Evolutionary conservation across 140 eudicot genomes (phyloP).

Genomic region (Cichorium intybus): DNA sequence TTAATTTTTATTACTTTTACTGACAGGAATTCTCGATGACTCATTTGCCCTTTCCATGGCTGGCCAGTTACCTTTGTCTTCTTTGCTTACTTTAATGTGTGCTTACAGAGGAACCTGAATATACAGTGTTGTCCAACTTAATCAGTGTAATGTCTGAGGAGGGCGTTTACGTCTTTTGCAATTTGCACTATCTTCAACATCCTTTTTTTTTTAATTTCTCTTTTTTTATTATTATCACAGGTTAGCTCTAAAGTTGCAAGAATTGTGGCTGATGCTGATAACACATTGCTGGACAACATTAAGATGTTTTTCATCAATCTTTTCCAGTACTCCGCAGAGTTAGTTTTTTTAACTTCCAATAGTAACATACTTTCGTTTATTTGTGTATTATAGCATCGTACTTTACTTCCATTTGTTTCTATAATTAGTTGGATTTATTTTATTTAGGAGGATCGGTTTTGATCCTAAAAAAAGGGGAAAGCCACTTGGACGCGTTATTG

Average conservation of each 20-base stretch:
- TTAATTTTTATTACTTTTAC: background rate
- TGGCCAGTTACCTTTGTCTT: slow-evolving; percentile 69
- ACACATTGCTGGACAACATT: slow-evolving; percentile 41
- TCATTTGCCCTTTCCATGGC: slow-evolving; percentile 84
- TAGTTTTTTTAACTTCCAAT: slow-evolving; percentile 19
- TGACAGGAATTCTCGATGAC: slow-evolving; percentile 82
- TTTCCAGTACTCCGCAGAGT: slow-evolving; percentile 86
- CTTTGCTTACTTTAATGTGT: slow-evolving; percentile 80
- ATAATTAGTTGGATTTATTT: background rate
- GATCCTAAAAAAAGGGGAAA: slow-evolving; percentile 88
- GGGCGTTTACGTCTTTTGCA: too few relatives aligned
- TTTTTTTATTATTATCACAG: slow-evolving; percentile 48
- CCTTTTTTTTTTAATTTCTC: background rate
- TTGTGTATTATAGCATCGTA: background rate
- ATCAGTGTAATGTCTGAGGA: slow-evolving; percentile 53
- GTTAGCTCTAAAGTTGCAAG: slow-evolving; percentile 64
- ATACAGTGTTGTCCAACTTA: slow-evolving; percentile 84
- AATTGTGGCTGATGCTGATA: slow-evolving; percentile 83
- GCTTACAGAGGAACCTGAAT: slow-evolving; percentile 84
- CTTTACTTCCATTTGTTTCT: background rate
- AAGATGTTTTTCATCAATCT: slow-evolving; percentile 75
- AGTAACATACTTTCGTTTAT: background rate
- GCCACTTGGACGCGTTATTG: slow-evolving; percentile 93
- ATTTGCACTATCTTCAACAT: too few relatives aligned
- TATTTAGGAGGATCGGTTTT: slow-evolving; percentile 84